Evolutionary conservation across 2,329 filamentous ascomycete species (phyloP).

Genomic region (Botryotinia globosa): DNA sequence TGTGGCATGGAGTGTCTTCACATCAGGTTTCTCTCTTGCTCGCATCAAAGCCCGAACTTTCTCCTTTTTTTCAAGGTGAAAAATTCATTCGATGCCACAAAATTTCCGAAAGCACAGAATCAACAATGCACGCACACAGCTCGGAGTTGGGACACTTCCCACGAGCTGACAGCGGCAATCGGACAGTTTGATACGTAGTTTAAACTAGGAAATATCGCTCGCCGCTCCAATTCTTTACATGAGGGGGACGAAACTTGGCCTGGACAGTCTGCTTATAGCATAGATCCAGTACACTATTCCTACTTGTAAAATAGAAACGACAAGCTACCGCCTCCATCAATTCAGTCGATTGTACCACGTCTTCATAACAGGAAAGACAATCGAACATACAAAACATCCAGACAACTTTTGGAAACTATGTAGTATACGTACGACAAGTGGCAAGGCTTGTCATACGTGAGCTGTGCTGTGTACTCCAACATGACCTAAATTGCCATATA

Average conservation of each 20-base stretch:
- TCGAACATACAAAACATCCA: neutral
- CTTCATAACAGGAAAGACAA: neutral
- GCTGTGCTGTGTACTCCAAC: neutral
- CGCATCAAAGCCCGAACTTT: neutral
- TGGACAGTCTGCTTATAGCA: neutral
- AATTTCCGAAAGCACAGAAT: neutral
- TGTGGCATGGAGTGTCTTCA: too few relatives aligned
- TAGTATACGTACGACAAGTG: neutral
- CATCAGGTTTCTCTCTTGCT: neutral
- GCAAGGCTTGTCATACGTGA: neutral
- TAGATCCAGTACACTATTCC: neutral
- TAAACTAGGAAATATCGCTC: neutral
- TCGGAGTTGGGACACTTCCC: neutral
- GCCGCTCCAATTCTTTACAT: neutral
- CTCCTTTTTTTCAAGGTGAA: neutral
- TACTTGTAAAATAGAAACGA: neutral
- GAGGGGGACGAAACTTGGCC: neutral
- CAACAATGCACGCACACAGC: neutral
- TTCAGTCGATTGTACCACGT: neutral
- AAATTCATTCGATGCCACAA: neutral
- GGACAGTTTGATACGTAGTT: neutral
- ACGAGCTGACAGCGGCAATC: neutral
- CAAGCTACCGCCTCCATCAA: neutral
- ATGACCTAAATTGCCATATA: neutral
- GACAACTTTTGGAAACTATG: neutral